phyloP scores from a whole-genome alignment of 805 yeast genomes.

The Schizosaccharomyces osmophilus region DNA sequence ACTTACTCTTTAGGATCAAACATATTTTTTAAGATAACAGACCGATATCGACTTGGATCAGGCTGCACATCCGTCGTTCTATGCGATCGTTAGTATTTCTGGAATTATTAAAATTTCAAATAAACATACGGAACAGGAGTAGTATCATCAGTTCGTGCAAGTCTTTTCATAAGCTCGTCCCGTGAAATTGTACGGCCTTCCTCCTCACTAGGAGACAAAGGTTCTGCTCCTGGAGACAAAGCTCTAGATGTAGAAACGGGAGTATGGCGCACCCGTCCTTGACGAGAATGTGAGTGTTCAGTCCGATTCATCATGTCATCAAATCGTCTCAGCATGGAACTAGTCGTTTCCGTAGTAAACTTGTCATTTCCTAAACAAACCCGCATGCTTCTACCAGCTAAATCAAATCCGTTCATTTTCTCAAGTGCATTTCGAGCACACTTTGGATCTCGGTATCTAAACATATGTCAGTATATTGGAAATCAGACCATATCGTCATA shows the following conservation, averaged over 20 bases:
- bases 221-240: slow-evolving; percentile 6
- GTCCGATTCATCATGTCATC: not conserved
- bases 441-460: slow-evolving; percentile 3
- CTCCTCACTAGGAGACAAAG: slow-evolving; percentile 6
- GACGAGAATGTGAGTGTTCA: not conserved
- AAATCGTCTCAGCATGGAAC: slow-evolving; percentile 3
- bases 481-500: slow-evolving; percentile 12
- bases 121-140: not conserved
- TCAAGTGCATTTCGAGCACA: slow-evolving; percentile 11
- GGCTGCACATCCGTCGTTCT: not conserved
- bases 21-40: slow-evolving; percentile 13
- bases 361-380: slow-evolving; percentile 8
- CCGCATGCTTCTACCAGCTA: slow-evolving; percentile 12
- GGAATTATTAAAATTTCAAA: not conserved
- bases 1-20: slow-evolving; percentile 13
- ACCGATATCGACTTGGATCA: slow-evolving; percentile 6
- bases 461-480: not conserved
- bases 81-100: not conserved
- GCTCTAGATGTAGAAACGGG: not conserved
- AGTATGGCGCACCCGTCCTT: not conserved
- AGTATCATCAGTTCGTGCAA: slow-evolving; percentile 13
- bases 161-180: slow-evolving; percentile 12
- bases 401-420: slow-evolving; percentile 12
- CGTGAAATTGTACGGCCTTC: slow-evolving; percentile 9
- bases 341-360: slow-evolving; percentile 4